phyloP scores from a whole-genome alignment of 1,139 yeast genomes.

The Meyerozyma athensensis region DNA sequence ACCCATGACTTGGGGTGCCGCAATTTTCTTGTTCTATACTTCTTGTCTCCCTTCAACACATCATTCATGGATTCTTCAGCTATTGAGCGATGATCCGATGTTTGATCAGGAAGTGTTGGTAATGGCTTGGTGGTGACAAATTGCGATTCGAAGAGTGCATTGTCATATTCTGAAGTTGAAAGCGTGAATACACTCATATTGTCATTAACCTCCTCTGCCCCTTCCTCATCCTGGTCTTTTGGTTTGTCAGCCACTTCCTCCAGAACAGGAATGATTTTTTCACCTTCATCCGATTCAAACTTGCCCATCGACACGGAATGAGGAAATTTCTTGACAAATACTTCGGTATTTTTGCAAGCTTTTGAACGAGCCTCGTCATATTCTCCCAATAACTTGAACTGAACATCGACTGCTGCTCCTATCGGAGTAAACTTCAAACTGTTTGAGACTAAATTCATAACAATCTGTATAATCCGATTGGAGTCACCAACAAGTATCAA shows the following conservation, averaged over 20 bases:
- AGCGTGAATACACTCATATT: constrained; percentile 39
- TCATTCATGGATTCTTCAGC: background rate
- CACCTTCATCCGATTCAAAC: background rate
- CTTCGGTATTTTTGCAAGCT: constrained; percentile 25
- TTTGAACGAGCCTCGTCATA: constrained; percentile 50
- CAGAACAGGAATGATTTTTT: too few species aligned
- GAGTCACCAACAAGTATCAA: constrained; percentile 79
- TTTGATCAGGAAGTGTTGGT: constrained; percentile 19
- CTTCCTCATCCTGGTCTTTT: background rate
- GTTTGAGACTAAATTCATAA: constrained; percentile 83
- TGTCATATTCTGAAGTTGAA: constrained; percentile 53
- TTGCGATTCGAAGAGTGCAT: constrained; percentile 49
- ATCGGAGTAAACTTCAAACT: constrained; percentile 86
- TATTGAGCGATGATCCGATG: background rate
- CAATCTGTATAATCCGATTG: constrained; percentile 79
- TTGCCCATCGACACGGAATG: background rate
- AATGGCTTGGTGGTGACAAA: constrained; percentile 31
- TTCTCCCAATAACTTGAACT: constrained; percentile 63
- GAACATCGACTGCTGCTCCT: constrained; percentile 73
- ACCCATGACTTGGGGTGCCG: constrained; percentile 50
- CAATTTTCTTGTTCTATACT: constrained; percentile 32
- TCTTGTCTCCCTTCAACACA: constrained; percentile 29
- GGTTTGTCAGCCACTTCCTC: background rate
- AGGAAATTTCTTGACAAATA: constrained; percentile 16
- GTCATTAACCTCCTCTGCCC: constrained; percentile 14